These are phyloP conservation scores for Thelonectria blattea DNA, from an alignment of 2,329 filamentous ascomycete genomes.

Conservation along the genomic window DNA sequence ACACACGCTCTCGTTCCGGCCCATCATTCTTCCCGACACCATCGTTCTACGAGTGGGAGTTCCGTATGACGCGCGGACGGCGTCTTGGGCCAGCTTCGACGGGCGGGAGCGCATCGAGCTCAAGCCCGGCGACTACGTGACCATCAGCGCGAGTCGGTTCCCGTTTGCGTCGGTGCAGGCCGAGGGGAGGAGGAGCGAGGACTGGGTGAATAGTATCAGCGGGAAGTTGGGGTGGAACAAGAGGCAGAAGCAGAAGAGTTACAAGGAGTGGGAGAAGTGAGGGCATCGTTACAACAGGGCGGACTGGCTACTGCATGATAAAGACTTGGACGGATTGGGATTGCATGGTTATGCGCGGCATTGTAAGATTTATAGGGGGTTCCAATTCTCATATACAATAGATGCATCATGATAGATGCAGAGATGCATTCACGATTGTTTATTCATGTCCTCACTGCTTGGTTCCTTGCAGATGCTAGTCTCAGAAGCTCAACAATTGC, in stretches of 20 bases:
- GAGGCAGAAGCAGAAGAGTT: constrained; percentile 75
- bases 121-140: constrained; percentile 80
- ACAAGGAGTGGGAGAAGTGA: constrained; percentile 53
- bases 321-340: neutral
- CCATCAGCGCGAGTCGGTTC: constrained; percentile 79
- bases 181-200: constrained; percentile 71
- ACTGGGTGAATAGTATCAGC: constrained; percentile 83
- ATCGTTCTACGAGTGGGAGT: constrained; percentile 92
- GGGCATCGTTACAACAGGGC: neutral
- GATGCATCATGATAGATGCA: neutral
- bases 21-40: constrained; percentile 95
- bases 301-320: too few relatives aligned
- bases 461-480: neutral
- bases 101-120: constrained; percentile 87
- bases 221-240: constrained; percentile 84
- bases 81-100: constrained; percentile 97
- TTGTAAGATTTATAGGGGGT: neutral
- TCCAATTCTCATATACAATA: neutral
- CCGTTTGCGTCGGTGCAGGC: constrained; percentile 81
- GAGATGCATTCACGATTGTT: neutral
- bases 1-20: constrained; percentile 92
- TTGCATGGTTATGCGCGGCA: neutral
- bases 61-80: constrained; percentile 89
- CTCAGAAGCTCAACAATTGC: neutral
- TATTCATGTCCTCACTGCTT: too few relatives aligned